Conservation (phyloP, 2,329 filamentous ascomycete genomes). For the Cordyceps militaris region DNA sequence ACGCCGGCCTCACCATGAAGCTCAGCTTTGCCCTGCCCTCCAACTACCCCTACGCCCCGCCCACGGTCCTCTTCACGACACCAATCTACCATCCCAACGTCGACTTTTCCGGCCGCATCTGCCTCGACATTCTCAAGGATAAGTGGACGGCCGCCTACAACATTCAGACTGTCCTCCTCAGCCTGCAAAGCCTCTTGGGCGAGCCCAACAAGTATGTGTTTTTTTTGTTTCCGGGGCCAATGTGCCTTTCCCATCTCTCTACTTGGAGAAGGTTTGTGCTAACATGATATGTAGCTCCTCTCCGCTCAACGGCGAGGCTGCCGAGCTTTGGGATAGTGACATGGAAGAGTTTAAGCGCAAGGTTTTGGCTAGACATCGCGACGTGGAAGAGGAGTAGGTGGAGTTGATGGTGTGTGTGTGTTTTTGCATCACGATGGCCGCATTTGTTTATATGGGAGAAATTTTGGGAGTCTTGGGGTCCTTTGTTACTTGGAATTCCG, state of each 20-base stretch:
- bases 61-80: conserved; percentile 92
- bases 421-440: not conserved
- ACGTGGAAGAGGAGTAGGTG: conserved; percentile 55
- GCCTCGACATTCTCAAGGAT: conserved; percentile 95
- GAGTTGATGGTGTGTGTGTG: conserved; percentile 5
- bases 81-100: conserved; percentile 99
- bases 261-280: not conserved
- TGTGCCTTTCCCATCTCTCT: not conserved
- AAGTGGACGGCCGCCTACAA: conserved; percentile 99
- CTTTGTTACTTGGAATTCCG: conserved; percentile 25
- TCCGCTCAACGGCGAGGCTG: conserved; percentile 91
- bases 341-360: conserved; percentile 79
- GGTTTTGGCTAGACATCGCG: conserved; percentile 54
- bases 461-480: conserved; percentile 34
- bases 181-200: conserved; percentile 87
- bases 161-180: conserved; percentile 85
- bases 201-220: conserved; percentile 93
- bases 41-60: conserved; percentile 89
- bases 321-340: conserved; percentile 91
- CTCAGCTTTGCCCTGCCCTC: conserved; percentile 83
- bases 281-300: conserved; percentile 59
- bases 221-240: not conserved
- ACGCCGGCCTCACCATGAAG: conserved; percentile 82
- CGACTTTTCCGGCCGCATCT: conserved; percentile 94
- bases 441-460: conserved; percentile 25